These are phyloP conservation scores for Globisporangium nodosum DNA, from an alignment of 352 stramenopile genomes.

Conservation along the genomic window DNA sequence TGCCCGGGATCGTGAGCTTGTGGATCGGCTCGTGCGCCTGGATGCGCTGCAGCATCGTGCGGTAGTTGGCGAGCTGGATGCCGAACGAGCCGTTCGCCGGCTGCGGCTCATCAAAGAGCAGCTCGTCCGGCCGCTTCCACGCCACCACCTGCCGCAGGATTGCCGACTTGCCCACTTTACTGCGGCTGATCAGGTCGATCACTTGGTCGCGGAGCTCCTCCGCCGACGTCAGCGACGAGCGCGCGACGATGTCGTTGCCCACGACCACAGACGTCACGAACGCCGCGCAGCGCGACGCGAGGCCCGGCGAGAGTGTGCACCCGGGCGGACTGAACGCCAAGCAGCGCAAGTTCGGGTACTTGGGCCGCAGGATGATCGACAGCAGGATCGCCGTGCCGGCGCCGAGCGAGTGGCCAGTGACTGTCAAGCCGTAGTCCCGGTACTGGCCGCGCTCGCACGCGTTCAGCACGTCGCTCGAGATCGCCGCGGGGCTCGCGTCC, in stretches of 20 bases:
- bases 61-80: slow-evolving; percentile 67
- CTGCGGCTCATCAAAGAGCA: slow-evolving; percentile 46
- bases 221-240: slow-evolving; percentile 67
- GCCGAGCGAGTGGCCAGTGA: slow-evolving; percentile 83
- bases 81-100: slow-evolving; percentile 36
- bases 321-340: slow-evolving; percentile 78
- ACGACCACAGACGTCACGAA: slow-evolving; percentile 81
- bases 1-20: slow-evolving; percentile 71
- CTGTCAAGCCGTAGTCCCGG: slow-evolving; percentile 58
- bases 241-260: slow-evolving; percentile 80
- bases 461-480: slow-evolving; percentile 55
- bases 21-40: slow-evolving; percentile 76
- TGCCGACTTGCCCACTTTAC: slow-evolving; percentile 79
- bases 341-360: slow-evolving; percentile 75
- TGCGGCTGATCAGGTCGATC: slow-evolving; percentile 77
- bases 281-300: slow-evolving; percentile 46
- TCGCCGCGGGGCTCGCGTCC: slow-evolving; percentile 26
- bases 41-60: slow-evolving; percentile 81
- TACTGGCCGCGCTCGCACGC: slow-evolving; percentile 55
- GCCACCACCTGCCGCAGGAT: slow-evolving; percentile 77
- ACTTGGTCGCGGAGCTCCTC: slow-evolving; percentile 78
- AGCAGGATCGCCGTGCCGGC: slow-evolving; percentile 68
- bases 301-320: slow-evolving; percentile 66
- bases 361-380: slow-evolving; percentile 69
- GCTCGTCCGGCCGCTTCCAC: slow-evolving; percentile 73